phyloP scores from a whole-genome alignment of 345 rosid genomes.

The Euclidium syriacum region DNA sequence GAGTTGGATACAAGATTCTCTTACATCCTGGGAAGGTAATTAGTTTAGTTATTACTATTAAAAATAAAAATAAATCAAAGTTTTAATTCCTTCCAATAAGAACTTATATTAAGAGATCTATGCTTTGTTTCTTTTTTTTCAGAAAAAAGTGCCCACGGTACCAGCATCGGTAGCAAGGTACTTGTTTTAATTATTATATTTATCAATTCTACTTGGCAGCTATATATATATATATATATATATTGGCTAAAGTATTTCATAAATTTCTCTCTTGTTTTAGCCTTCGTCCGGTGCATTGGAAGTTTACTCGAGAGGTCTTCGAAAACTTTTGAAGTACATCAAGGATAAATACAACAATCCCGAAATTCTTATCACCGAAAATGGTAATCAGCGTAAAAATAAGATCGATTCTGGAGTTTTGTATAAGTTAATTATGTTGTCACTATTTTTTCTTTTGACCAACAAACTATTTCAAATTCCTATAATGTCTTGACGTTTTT shows the following conservation, averaged over 20 bases:
- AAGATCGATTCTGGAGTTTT: not conserved
- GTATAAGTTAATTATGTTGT: no score
- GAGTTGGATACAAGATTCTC: slow-evolving; percentile 29
- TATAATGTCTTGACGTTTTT: not conserved
- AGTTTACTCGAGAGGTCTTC: slow-evolving; percentile 19
- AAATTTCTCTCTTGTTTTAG: not conserved
- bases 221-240: no score
- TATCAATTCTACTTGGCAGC: not conserved
- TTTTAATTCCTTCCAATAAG: no score
- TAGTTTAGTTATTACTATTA: no score
- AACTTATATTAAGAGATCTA: not conserved
- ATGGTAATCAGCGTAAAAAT: slow-evolving; percentile 25
- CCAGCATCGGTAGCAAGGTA: slow-evolving; percentile 4
- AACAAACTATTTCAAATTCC: not conserved
- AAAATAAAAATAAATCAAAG: no score
- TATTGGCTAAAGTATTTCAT: not conserved
- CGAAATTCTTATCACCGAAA: slow-evolving; percentile 34
- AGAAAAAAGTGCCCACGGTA: not conserved
- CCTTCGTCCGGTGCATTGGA: not conserved
- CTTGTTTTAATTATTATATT: not conserved
- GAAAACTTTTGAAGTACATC: no score
- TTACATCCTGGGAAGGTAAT: slow-evolving; percentile 21
- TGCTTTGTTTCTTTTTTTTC: not conserved
- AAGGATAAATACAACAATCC: slow-evolving; percentile 28
- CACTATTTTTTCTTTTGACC: no score